Percentiles rank a stretch among this genome's conserved stretches.
These are phyloP conservation scores for Thermomucor indicae-seudaticae DNA, from an alignment of 371 early-diverging fungal species.

Conservation along the genomic window DNA sequence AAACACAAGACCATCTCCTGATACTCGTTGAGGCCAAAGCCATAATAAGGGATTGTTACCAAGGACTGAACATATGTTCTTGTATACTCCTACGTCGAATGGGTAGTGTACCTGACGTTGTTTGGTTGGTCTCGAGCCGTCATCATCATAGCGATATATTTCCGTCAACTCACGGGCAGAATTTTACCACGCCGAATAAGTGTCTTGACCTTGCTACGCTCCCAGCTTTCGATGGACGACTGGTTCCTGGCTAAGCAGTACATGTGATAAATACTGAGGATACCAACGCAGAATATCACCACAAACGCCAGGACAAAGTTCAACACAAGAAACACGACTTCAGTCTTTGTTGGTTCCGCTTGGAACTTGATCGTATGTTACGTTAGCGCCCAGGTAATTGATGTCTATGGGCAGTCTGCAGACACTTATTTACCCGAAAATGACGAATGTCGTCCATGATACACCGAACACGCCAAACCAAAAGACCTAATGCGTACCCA, in stretches of 20 bases:
- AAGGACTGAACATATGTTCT: conserved; percentile 79
- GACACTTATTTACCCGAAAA: conserved; percentile 23
- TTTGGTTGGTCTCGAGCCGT: background rate
- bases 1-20: conserved; percentile 77
- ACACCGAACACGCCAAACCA: conserved; percentile 30
- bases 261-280: conserved; percentile 79
- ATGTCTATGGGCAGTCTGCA: background rate
- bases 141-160: no score
- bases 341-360: conserved; percentile 57
- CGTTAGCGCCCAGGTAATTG: background rate
- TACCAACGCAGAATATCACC: conserved; percentile 78
- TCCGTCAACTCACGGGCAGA: conserved; percentile 35
- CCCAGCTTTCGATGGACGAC: conserved; percentile 90
- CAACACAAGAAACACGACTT: conserved; percentile 69
- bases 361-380: conserved; percentile 20
- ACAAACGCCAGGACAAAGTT: conserved; percentile 70
- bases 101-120: conserved; percentile 66
- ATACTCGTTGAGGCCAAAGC: conserved; percentile 59
- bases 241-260: conserved; percentile 83
- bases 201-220: conserved; percentile 79
- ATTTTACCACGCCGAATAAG: conserved; percentile 65
- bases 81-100: conserved; percentile 85
- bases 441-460: conserved; percentile 38
- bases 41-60: conserved; percentile 65
- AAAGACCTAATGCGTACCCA: conserved; percentile 25